Percentiles rank a stretch among this genome's conserved stretches.
These are phyloP conservation scores for Madurella fahalii DNA, from an alignment of 2,329 filamentous ascomycete species.

Conservation along the genomic window DNA sequence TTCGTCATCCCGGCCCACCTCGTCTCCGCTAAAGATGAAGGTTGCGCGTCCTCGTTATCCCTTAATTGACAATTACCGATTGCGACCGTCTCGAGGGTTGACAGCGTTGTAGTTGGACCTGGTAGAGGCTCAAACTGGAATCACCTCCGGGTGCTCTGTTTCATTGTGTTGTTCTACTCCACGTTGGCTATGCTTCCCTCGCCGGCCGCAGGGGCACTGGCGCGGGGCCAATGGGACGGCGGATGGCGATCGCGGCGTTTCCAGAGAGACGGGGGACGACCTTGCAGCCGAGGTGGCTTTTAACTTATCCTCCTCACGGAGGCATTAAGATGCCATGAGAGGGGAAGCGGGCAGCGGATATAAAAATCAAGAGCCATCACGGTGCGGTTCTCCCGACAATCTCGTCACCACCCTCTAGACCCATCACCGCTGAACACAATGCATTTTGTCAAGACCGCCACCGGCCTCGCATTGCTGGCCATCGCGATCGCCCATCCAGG, in stretches of 20 bases:
- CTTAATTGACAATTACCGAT: constrained; percentile 1
- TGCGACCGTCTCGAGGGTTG: not conserved
- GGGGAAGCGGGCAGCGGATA: not conserved
- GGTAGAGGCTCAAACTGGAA: not conserved
- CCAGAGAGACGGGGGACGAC: not conserved
- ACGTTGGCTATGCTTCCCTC: no score
- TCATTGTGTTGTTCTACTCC: not conserved
- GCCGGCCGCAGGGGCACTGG: not conserved
- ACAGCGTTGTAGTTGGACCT: not conserved
- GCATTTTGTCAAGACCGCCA: constrained; percentile 26
- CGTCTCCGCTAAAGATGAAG: not conserved
- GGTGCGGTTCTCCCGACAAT: not conserved
- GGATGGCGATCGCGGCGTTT: constrained; percentile 1
- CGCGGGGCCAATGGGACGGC: not conserved
- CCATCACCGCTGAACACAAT: constrained; percentile 13
- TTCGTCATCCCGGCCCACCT: constrained; percentile 8
- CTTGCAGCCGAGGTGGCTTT: not conserved
- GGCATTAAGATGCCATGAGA: no score
- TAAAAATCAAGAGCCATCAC: not conserved
- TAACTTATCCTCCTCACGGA: not conserved
- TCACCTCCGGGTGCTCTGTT: not conserved
- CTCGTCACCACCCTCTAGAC: not conserved
- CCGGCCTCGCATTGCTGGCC: constrained; percentile 22
- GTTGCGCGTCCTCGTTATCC: constrained; percentile 6
- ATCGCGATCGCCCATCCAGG: constrained; percentile 37